A percentile compares a stretch with the other conserved stretches of the same genome.
Conservation (phyloP, 192 early-diverging fungal genomes). For the Allomyces javanicus region DNA sequence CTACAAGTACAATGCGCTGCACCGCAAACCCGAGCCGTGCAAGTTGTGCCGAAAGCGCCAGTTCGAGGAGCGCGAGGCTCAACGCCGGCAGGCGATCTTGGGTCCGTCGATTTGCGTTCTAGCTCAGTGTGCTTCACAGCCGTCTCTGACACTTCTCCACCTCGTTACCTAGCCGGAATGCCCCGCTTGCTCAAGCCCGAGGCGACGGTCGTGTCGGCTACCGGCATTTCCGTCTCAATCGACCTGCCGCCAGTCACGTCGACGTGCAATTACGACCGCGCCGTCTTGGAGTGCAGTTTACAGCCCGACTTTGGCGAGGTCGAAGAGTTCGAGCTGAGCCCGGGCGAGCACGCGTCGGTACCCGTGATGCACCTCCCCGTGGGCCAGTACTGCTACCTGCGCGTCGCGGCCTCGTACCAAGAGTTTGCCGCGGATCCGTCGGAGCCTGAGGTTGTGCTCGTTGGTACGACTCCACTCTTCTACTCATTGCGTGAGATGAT, state of each 20-base stretch:
- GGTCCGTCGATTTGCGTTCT: too few species aligned
- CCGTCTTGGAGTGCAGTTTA: not conserved
- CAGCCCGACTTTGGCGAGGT: not conserved
- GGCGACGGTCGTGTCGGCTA: not conserved
- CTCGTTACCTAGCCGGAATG: not conserved
- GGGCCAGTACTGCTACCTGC: too few species aligned
- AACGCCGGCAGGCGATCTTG: not conserved
- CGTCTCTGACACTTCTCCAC: too few species aligned
- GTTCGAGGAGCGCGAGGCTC: constrained; percentile 17
- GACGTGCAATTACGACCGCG: not conserved
- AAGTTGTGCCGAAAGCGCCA: constrained; percentile 21
- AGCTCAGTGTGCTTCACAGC: too few species aligned
- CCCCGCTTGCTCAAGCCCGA: not conserved
- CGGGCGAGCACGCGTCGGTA: too few species aligned
- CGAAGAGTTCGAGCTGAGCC: too few species aligned
- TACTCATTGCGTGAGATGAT: too few species aligned
- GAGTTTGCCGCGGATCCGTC: too few species aligned
- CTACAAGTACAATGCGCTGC: constrained; percentile 38
- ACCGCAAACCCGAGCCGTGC: constrained; percentile 20
- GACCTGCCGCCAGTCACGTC: not conserved
- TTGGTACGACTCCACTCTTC: too few species aligned
- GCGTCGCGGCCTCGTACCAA: too few species aligned
- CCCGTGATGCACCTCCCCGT: too few species aligned
- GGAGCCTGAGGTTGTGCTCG: too few species aligned
- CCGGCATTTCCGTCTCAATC: not conserved